Base-by-base conservation (phyloP, 176 grass and related monocot species). In the Dactylis glomerata region DNA sequence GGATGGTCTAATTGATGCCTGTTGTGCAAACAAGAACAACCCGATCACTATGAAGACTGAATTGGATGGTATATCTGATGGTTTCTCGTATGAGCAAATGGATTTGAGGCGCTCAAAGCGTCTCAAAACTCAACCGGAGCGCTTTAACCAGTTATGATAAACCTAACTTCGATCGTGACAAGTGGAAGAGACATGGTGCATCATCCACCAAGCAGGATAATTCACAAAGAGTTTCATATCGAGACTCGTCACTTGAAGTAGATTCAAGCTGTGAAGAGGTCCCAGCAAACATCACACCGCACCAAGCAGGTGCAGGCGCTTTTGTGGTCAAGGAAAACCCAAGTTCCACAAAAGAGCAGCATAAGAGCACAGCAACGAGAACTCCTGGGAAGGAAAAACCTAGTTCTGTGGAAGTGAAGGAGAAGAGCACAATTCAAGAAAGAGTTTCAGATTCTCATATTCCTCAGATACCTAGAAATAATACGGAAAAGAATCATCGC, bases 71-170 rank as follows among this genome's bases (percentile, higher is more conserved):
- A 73, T 68, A 45, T 78, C 27, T 37, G 86, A 92, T 85, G 77
- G 84, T 76, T 83, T 86, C 50, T 84, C 93, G 40, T 92, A 90
- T 85, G 80, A 85, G 62, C 73, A 90, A 16, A 56, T 88, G 34
- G 81, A 88, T 78, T 83, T 98, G 75, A 93, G 96, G 87, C 96
- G 86, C 24, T 98, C 96, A 58, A 95, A 95, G 80, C 96, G 92
- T 66, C 59, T 55, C 72, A 98, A 89, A 68, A 80, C 69, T 34
- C 79, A 86, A 73, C 89, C 89, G 30, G 79, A 89, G 37, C 86
- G 77, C 51, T 93, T 93, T 95, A 84, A 84, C 38, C 68, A 92
- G 88, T 83, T 90, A 98, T 65, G 36, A 65, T n/a, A 42, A 67
- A 28, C 87, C 91, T 36, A 91, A 89, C 82, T 97, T 92, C 68